Evolutionary conservation across 352 stramenopile species (phyloP).

Genomic region (Globisporangium radiosum): DNA sequence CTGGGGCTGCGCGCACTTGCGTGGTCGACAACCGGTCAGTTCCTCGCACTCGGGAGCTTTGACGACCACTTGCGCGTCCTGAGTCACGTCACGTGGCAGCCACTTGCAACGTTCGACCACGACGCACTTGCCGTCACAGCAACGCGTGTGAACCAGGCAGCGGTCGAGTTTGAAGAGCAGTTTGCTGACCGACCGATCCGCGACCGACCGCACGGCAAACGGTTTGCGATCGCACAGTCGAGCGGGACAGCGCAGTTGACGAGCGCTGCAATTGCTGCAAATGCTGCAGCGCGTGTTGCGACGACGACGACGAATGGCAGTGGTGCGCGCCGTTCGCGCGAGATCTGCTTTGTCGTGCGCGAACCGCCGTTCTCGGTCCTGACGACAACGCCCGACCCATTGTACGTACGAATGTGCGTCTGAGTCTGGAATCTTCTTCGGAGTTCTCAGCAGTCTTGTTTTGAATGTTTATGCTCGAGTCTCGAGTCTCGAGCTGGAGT

Average conservation of each 20-base stretch:
- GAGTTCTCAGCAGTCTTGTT: no score
- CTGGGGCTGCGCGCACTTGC: slow-evolving; percentile 63
- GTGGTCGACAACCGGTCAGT: slow-evolving; percentile 76
- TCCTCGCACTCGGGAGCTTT: slow-evolving; percentile 72
- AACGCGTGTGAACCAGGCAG: slow-evolving; percentile 36
- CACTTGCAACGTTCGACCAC: slow-evolving; percentile 69
- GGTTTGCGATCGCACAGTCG: slow-evolving; percentile 26
- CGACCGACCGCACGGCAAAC: slow-evolving; percentile 54
- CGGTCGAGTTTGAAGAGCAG: slow-evolving; percentile 65
- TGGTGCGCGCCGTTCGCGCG: slow-evolving; percentile 33
- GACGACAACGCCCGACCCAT: slow-evolving; percentile 47
- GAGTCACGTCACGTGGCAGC: slow-evolving; percentile 74
- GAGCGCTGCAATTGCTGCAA: slow-evolving; percentile 37
- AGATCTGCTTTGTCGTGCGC: slow-evolving; percentile 66
- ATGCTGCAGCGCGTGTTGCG: slow-evolving; percentile 45
- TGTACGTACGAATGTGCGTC: slow-evolving; percentile 27
- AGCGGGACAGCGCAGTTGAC: slow-evolving; percentile 19
- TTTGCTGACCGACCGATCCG: slow-evolving; percentile 42
- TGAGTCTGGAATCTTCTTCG: background rate
- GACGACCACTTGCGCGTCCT: slow-evolving; percentile 73
- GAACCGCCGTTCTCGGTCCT: slow-evolving; percentile 73
- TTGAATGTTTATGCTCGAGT: no score
- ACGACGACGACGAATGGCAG: no score
- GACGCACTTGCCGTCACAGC: slow-evolving; percentile 40
- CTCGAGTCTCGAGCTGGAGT: no score